Conservation (phyloP, 1,284 basidiomycete species). For the Ustilago sp. region DNA sequence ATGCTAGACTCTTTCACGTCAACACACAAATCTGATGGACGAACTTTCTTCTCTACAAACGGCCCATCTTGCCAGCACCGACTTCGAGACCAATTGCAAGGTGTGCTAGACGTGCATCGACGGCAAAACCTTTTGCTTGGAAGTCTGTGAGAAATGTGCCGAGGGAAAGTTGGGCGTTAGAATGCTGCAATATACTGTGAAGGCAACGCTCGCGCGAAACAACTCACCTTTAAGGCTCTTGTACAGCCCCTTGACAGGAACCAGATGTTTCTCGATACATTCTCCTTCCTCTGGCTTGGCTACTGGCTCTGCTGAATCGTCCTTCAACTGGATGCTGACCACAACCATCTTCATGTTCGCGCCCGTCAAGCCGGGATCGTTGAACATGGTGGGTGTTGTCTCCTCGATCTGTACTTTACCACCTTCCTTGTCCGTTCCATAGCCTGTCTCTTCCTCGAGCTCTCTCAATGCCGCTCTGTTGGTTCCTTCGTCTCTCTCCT, state of each 20-base stretch:
- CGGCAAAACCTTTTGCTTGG: conserved; percentile 54
- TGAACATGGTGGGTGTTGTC: conserved; percentile 58
- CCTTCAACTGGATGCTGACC: conserved; percentile 59
- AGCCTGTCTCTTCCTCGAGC: conserved; percentile 68
- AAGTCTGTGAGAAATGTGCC: conserved; percentile 46
- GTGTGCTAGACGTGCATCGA: conserved; percentile 67
- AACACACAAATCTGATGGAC: not conserved
- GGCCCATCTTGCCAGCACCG: conserved; percentile 43
- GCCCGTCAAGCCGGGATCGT: conserved; percentile 63
- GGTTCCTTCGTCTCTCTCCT: conserved; percentile 62
- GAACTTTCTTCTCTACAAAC: conserved; percentile 19
- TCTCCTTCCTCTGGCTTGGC: conserved; percentile 68
- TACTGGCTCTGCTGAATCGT: conserved; percentile 63
- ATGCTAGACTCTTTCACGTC: not conserved
- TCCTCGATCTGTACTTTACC: conserved; percentile 53
- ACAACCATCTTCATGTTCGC: conserved; percentile 66
- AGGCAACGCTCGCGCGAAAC: not conserved
- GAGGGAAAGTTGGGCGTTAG: not conserved
- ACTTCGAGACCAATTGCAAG: conserved; percentile 62
- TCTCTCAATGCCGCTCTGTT: conserved; percentile 63
- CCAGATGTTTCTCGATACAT: conserved; percentile 66
- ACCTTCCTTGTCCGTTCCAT: conserved; percentile 56
- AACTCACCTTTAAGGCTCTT: conserved; percentile 55
- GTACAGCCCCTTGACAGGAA: conserved; percentile 57
- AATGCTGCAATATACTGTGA: not conserved